These are phyloP conservation scores for Annulohypoxylon truncatum DNA, from an alignment of 2,329 filamentous ascomycete species.

Conservation along the genomic window DNA sequence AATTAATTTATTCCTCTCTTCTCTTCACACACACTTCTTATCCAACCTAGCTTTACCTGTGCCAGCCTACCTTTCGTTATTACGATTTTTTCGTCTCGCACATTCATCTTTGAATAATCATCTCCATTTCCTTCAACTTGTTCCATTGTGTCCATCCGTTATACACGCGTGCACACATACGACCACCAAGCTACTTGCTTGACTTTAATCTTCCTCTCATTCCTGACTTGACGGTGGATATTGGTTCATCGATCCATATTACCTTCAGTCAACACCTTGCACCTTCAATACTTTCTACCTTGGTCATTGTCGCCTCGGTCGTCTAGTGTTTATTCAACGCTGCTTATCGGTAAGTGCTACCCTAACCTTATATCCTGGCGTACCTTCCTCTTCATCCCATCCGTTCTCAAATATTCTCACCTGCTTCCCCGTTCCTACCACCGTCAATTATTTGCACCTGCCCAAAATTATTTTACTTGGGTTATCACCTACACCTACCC, in stretches of 20 bases:
- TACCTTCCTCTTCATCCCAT: not conserved
- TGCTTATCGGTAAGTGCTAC: not conserved
- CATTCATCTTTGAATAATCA: not conserved
- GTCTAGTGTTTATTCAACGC: not conserved
- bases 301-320: not conserved
- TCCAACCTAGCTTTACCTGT: not conserved
- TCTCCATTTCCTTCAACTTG: no score
- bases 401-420: not conserved
- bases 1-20: not conserved
- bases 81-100: not conserved
- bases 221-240: not conserved
- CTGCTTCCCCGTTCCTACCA: not conserved
- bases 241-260: not conserved
- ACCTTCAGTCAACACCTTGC: not conserved
- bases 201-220: not conserved
- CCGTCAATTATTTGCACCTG: not conserved
- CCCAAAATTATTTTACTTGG: not conserved
- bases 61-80: not conserved
- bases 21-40: not conserved
- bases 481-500: not conserved
- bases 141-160: not conserved
- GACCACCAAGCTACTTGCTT: not conserved
- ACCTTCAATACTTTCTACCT: not conserved
- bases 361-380: not conserved
- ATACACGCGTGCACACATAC: not conserved